A percentile compares a stretch with the other conserved stretches of the same genome.
Evolutionary conservation across 1,284 basidiomycete genomes (phyloP).

Genomic region (Tylopilus orsonianus): DNA sequence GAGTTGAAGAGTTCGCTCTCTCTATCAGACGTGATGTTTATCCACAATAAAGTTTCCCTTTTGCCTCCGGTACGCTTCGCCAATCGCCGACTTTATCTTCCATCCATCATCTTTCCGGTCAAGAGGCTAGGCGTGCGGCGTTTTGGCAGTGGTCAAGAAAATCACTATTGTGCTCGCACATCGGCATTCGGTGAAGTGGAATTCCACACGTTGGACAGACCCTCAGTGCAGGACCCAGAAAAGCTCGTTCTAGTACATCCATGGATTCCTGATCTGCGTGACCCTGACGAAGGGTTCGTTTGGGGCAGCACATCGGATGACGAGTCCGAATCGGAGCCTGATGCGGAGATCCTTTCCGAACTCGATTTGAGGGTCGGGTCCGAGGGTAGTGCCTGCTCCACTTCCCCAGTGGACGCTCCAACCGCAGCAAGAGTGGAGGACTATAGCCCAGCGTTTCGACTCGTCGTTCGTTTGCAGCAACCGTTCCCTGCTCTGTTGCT

Average conservation of each 20-base stretch:
- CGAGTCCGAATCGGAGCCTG: no score
- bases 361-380: no score
- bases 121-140: not conserved
- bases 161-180: not conserved
- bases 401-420: no score
- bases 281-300: no score
- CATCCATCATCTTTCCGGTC: not conserved
- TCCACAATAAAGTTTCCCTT: not conserved
- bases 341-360: no score
- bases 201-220: not conserved
- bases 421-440: not conserved
- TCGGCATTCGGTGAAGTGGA: not conserved
- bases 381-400: no score
- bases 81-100: not conserved
- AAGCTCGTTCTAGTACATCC: not conserved
- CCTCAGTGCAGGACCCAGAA: not conserved
- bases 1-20: not conserved
- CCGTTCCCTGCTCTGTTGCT: not conserved
- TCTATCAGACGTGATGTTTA: not conserved
- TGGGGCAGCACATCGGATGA: no score
- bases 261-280: not conserved
- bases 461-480: not conserved
- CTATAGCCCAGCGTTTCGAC: not conserved
- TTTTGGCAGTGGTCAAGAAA: not conserved
- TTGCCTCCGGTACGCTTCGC: not conserved